Base-by-base conservation (phyloP, 495 filamentous ascomycete species). In the Trichoderma reesei region DNA sequence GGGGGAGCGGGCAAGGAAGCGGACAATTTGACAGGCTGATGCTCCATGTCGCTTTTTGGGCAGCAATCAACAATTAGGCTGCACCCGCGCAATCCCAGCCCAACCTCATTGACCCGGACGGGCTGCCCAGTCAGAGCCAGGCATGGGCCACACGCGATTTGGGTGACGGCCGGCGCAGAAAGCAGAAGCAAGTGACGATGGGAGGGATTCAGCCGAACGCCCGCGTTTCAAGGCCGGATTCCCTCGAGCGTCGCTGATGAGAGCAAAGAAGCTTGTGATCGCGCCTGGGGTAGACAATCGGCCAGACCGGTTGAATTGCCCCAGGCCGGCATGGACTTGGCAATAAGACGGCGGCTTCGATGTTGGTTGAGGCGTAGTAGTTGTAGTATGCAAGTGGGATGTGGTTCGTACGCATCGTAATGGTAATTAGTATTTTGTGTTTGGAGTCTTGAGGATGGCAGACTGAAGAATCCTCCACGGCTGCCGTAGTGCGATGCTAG, bases 141-240 rank as follows among this genome's bases (percentile, higher is more conserved):
- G 51, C 26, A 56, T 56, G 51, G 20, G 31, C 51, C 51, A 56
- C 20, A 33, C 51, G 26, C 26, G 26, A 31, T 11, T 26, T 14
- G 51, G 51, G 26, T n/a, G 11, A 33, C 42, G 42, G 51, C 51
- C 14, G 20, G 26, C 18, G n/a, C 46, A 18, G 14, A 18, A 54
- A 44, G n/a, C 13, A 48, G 44, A 48, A 48, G 44, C 44, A 48
- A 48, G 44, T 56, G 51, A 56, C 26, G 31, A 56, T 13, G 51
- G n/a, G n/a, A n/a, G n/a, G n/a, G 26, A 56, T 56, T 56, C 51
- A 56, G 26, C 51, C 51, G 51, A 34, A 14, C 51, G 51, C 51
- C 51, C 51, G 51, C 13, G 18, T 31, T 18, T 5, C 26, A 10
- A 5, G 51, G 7, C 20, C 14, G 18, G 3, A n/a, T 1, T 9